Base-by-base conservation (phyloP, 73 alveolate genomes). In the Breviolum minutum region DNA sequence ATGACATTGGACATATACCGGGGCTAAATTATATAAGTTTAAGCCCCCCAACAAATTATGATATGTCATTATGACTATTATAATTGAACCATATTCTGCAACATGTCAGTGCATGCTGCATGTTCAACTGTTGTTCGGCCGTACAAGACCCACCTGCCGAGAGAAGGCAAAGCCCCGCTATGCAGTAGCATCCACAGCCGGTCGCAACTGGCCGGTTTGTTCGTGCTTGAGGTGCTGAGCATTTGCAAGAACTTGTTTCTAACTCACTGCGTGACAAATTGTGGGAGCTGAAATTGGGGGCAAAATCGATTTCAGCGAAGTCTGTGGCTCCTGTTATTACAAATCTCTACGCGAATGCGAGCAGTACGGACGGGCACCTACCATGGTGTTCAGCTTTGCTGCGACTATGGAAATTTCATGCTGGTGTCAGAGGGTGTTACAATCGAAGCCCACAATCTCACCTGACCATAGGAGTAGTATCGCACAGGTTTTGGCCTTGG, bases 391-490 rank as follows among this genome's bases (percentile, higher is more conserved):
- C 64, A 26, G 83, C n/a, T 13, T 73, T 19, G 48, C 16, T 73
- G 64, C 87, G 11, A n/a, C 63, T 66, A 11, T 66, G 74, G 63
- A 77, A 29, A 79, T 4, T 30, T 29, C 9, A 11, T 30, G 40
- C 22, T 7, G 20, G 13, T 12, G 29, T 22, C 63, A 22, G 2
- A 27, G 13, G 74, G 74, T 13, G 17, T 13, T 17, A 11, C 17
- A 66, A 68, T 68, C 24, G n/a, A 14, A 14, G 66, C 26, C 24
- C 29, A 14, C 87, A 14, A 3, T 40, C 64, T 3, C 16, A 79
- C 94, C 94, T 86, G 94, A 63, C 94, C 94, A 63, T 86, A 86
- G 94, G 94, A 86, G 24, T 86, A 86, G 79, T 86, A 86, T 63
- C 94, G 94, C 94, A 86, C 16, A 27, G 94, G 94, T 63, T 86